Base-by-base conservation (phyloP, 2,329 filamentous ascomycete species). In the Onygenales sp. region DNA sequence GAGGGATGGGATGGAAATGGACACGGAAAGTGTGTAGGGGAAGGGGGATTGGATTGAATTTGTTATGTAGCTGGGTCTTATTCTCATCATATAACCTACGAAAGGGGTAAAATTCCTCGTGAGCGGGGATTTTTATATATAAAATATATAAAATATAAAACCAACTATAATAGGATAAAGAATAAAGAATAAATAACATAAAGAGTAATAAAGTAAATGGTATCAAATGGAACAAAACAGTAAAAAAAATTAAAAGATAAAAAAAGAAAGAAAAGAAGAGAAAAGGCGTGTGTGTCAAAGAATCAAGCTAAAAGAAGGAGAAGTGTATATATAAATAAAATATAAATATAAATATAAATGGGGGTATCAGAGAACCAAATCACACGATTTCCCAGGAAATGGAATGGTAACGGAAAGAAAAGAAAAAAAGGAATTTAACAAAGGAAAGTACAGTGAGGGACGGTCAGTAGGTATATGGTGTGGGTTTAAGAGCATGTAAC, bases 401-500 rank as follows among this genome's bases (percentile, higher is more conserved):
- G 21, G 4, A 27, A 27, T 27, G 21, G 21, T 4, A 27, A 27
- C 4, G 21, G 17, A 32, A 51, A 40, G 13, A 32, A 51, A 50
- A 43, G 31, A 2, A 49, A 59, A 62, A 59, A 59, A 62, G 14
- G 50, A 49, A 10, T 13, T 27, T 27, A 36, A 49, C 47, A 49
- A 49, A 49, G 36, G 47, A 49, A 40, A 49, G 11, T 40, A 13
- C 13, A 51, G 42, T 27, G 40, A 6, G 43, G 59, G 60, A 60
- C 58, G 61, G 58, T 49, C 58, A 62, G 58, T 64, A 53, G 60
- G 57, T 67, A 64, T 61, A 63, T 64, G 69, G 66, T 67, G 67
- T 58, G 57, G 55, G 62, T 40, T 17, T 14, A 4, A 39, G 13
- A 4, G 11, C 36, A 4, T 13, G 21, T n/a, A 14, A 9, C 8